phyloP scores from a whole-genome alignment of 2,329 filamentous ascomycete genomes.

The Pleurostoma richardsiae region DNA sequence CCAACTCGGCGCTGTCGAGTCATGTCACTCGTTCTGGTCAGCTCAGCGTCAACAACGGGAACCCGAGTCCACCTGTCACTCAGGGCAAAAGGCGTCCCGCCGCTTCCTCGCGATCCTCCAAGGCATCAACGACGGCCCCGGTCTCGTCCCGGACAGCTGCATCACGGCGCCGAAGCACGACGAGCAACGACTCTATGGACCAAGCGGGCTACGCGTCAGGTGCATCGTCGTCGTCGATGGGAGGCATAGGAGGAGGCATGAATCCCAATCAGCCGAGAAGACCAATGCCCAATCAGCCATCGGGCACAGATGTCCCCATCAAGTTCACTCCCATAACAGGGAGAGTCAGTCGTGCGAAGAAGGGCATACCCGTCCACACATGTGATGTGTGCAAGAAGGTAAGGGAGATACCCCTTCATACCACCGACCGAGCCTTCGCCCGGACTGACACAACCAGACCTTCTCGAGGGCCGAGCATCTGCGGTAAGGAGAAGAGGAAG shows the following conservation, averaged over 20 bases:
- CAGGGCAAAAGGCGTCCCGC: slow-evolving; percentile 10
- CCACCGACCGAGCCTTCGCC: not conserved
- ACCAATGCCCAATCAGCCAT: slow-evolving; percentile 29
- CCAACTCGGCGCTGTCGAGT: slow-evolving; percentile 25
- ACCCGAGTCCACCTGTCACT: slow-evolving; percentile 3
- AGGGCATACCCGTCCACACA: slow-evolving; percentile 52
- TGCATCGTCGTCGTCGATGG: slow-evolving; percentile 25
- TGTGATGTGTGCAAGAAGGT: slow-evolving; percentile 46
- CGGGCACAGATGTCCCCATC: slow-evolving; percentile 31
- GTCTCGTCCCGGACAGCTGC: slow-evolving; percentile 20
- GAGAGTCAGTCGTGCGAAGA: slow-evolving; percentile 53
- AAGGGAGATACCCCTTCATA: slow-evolving; percentile 32
- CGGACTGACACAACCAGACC: slow-evolving; percentile 35
- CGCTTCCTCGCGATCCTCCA: slow-evolving; percentile 12
- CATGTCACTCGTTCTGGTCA: slow-evolving; percentile 33
- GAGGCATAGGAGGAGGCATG: slow-evolving; percentile 14
- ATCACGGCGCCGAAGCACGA: slow-evolving; percentile 35
- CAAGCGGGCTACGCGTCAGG: slow-evolving; percentile 26
- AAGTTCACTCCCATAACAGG: slow-evolving; percentile 53
- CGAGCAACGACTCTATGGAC: slow-evolving; percentile 47
- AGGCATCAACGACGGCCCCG: slow-evolving; percentile 9
- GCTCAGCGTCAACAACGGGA: slow-evolving; percentile 17
- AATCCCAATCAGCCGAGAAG: slow-evolving; percentile 27
- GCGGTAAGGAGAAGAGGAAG: slow-evolving; percentile 35
- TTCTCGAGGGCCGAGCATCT: slow-evolving; percentile 60